Percentiles rank a stretch among this genome's conserved stretches.
phyloP scores from a whole-genome alignment of 345 rosid species.

The Camelina sativa region DNA sequence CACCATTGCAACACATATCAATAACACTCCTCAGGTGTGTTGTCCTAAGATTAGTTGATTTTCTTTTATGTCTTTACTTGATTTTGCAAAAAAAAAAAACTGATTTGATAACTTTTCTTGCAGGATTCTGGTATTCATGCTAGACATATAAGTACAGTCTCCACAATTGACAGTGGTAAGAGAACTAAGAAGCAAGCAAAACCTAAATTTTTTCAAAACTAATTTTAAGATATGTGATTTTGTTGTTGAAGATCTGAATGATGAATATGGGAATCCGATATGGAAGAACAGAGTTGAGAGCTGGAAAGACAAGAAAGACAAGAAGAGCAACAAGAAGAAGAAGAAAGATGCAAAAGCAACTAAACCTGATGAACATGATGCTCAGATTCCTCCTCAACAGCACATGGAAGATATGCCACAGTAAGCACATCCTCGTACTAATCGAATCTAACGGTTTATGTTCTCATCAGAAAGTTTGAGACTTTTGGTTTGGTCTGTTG shows the following conservation, averaged over 20 bases:
- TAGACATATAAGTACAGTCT: conserved; percentile 86
- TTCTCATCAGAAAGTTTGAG: neutral
- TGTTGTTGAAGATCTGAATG: conserved; percentile 66
- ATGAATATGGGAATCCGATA: conserved; percentile 86
- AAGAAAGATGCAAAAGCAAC: conserved; percentile 50
- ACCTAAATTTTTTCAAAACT: no score
- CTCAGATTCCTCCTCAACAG: conserved; percentile 79
- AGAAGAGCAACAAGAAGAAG: conserved; percentile 70
- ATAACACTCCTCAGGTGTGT: conserved; percentile 60
- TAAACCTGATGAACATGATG: conserved; percentile 49
- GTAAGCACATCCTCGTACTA: conserved; percentile 43
- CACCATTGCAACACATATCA: conserved; percentile 54
- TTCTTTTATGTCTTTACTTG: neutral
- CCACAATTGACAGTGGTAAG: conserved; percentile 93
- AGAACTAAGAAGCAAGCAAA: conserved; percentile 32
- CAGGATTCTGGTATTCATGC: conserved; percentile 91
- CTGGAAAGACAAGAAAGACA: conserved; percentile 93
- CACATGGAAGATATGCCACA: conserved; percentile 80
- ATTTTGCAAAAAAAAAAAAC: neutral
- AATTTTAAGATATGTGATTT: conserved; percentile 9
- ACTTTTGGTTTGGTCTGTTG: neutral
- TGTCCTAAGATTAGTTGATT: conserved; percentile 3
- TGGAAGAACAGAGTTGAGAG: conserved; percentile 99
- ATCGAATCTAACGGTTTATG: neutral
- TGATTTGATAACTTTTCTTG: neutral